These are phyloP conservation scores for Penstemon eatonii DNA, from an alignment of 257 asterid genomes.

Conservation along the genomic window DNA sequence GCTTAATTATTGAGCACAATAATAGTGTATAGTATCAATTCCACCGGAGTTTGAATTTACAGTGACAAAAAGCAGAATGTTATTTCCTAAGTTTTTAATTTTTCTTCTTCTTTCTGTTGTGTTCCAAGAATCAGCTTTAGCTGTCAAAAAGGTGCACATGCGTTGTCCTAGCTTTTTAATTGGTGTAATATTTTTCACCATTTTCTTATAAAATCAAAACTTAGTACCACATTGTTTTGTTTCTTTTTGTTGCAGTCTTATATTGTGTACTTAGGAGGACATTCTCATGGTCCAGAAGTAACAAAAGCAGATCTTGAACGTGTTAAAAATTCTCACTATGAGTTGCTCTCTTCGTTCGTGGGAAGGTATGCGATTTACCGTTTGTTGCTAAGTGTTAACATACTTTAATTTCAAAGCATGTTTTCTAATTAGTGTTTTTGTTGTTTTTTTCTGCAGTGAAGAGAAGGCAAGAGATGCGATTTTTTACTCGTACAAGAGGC, in stretches of 20 bases:
- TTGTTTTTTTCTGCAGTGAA: conserved; percentile 35
- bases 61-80: conserved; percentile 28
- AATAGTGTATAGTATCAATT: conserved; percentile 8
- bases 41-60: conserved; percentile 19
- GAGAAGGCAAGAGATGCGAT: conserved; percentile 65
- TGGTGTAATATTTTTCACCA: background rate
- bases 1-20: background rate
- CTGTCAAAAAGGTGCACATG: conserved; percentile 51
- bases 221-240: background rate
- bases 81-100: conserved; percentile 26
- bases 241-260: conserved; percentile 42
- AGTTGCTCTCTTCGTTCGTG: conserved; percentile 55
- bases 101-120: conserved; percentile 37
- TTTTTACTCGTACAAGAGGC: conserved; percentile 57
- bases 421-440: background rate
- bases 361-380: conserved; percentile 46
- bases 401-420: background rate
- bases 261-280: conserved; percentile 80
- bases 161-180: conserved; percentile 3
- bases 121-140: conserved; percentile 47
- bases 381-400: background rate
- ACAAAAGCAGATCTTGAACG: conserved; percentile 43
- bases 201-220: conserved; percentile 1
- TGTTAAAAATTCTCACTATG: conserved; percentile 49
- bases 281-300: conserved; percentile 56